Conservation (phyloP, 257 asterid species). For the Jaltomata sinuosa region DNA sequence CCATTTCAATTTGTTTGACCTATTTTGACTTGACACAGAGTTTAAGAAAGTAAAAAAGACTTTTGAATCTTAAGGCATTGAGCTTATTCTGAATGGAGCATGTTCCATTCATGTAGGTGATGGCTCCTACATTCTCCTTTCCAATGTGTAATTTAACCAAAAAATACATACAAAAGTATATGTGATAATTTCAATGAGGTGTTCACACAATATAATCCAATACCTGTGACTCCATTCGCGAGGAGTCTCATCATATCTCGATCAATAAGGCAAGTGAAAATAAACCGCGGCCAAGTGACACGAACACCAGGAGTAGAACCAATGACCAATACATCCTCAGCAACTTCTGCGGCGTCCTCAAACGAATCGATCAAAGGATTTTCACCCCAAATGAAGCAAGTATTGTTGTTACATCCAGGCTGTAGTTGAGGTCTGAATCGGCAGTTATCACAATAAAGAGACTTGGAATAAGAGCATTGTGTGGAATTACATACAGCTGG, state of each 20-base stretch:
- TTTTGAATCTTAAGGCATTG: too few relatives aligned
- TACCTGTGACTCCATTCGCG: too few relatives aligned
- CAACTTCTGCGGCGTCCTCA: not conserved
- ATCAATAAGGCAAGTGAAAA: not conserved
- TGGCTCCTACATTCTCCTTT: too few relatives aligned
- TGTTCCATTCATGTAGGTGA: too few relatives aligned
- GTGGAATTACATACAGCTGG: not conserved
- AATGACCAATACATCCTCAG: not conserved
- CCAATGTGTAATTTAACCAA: too few relatives aligned
- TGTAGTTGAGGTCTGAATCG: not conserved
- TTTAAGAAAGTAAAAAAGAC: too few relatives aligned
- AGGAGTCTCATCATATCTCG: not conserved
- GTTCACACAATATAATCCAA: too few relatives aligned
- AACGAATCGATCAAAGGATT: not conserved
- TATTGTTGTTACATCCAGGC: not conserved
- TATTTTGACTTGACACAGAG: too few relatives aligned
- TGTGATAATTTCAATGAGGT: too few relatives aligned
- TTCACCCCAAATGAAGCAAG: not conserved
- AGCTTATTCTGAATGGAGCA: too few relatives aligned
- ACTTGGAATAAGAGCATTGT: not conserved
- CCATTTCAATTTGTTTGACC: too few relatives aligned
- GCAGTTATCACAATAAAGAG: not conserved
- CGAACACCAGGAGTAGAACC: not conserved
- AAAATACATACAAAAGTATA: too few relatives aligned
- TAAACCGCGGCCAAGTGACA: not conserved